Base-by-base conservation (phyloP, 2,329 filamentous ascomycete genomes). In the Talaromyces sp. region DNA sequence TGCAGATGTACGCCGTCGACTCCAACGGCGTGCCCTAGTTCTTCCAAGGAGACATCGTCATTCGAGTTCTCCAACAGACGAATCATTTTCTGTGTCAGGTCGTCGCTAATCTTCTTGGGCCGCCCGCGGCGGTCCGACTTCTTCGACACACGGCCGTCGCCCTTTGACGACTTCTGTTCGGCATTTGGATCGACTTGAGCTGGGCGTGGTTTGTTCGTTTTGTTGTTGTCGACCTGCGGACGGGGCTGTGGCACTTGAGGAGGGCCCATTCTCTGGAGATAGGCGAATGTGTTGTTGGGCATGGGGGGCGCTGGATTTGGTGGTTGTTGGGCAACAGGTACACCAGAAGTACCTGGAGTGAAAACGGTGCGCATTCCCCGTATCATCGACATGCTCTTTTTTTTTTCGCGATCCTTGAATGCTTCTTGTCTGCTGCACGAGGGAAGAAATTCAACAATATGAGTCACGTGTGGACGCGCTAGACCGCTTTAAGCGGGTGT, bases 21-120 rank as follows among this genome's bases (percentile, higher is more conserved):
- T n/a, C 63, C 63, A 18, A 65, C 61, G 4, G 61, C 57, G 16
- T 64, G 57, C 4, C 61, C 63, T 23, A 65, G 55, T 34, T 64
- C 61, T 60, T 61, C 63, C 61, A 61, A 58, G 4, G 61, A 63
- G 18, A 65, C 50, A 30, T 61, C 55, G 3, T 54, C 58, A 40
- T 55, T 50, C 51, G 62, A 65, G 31, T 60, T 57, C 51, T 64
- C 59, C n/a, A 64, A 47, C 40, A 64, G n/a, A 30, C 56, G 57
- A 33, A 64, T 62, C 62, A 64, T 63, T 60, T 60, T 65, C 34
- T 64, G 62, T 27, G 63, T 62, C 40, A 61, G 59, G 40, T 64
- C 63, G 33, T 64, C 63, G 55, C 63, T 64, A 53, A 64, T 64
- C 51, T 64, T 64, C 54, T 62, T 64, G 23, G 63, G 63, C 9